These are phyloP conservation scores for Penicillium nordicum DNA, from an alignment of 2,329 filamentous ascomycete genomes.

Conservation along the genomic window DNA sequence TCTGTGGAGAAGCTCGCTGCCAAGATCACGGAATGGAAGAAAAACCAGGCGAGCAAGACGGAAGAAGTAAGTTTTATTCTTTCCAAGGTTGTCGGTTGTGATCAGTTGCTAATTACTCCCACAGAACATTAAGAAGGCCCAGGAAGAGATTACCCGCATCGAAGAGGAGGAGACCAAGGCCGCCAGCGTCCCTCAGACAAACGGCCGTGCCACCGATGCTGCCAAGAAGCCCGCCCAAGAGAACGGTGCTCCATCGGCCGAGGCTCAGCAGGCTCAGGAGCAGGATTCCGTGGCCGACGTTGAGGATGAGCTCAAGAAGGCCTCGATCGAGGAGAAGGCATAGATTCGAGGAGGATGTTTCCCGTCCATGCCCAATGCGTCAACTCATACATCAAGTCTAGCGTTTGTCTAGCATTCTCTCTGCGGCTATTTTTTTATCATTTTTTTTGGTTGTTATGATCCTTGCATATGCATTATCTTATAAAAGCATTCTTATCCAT, in stretches of 20 bases:
- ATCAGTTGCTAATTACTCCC: conserved; percentile 25
- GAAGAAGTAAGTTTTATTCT: conserved; percentile 66
- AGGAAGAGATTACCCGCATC: conserved; percentile 89
- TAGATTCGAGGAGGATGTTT: conserved; percentile 12
- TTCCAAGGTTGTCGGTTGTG: neutral
- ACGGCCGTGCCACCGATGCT: conserved; percentile 49
- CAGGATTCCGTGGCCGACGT: conserved; percentile 59
- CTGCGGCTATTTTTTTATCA: conserved; percentile 10
- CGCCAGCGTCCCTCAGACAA: conserved; percentile 44
- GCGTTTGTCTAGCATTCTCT: conserved; percentile 28
- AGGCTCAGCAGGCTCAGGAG: conserved; percentile 54
- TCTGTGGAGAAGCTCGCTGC: conserved; percentile 85
- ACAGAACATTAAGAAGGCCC: conserved; percentile 93
- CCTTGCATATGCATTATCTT: conserved; percentile 21
- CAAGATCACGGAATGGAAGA: conserved; percentile 89
- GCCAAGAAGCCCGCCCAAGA: conserved; percentile 54
- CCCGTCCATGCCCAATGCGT: conserved; percentile 17
- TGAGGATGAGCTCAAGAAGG: conserved; percentile 58
- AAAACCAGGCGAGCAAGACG: conserved; percentile 83
- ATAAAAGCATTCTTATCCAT: conserved; percentile 8
- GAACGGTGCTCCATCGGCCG: conserved; percentile 53
- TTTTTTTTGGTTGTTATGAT: conserved; percentile 3
- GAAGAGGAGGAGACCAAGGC: conserved; percentile 65
- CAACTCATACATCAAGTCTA: conserved; percentile 15
- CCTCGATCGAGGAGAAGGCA: conserved; percentile 57